Percentiles rank a stretch among this genome's conserved stretches.
Conservation (phyloP, 192 early-diverging fungal genomes). For the Backusella sp. region DNA sequence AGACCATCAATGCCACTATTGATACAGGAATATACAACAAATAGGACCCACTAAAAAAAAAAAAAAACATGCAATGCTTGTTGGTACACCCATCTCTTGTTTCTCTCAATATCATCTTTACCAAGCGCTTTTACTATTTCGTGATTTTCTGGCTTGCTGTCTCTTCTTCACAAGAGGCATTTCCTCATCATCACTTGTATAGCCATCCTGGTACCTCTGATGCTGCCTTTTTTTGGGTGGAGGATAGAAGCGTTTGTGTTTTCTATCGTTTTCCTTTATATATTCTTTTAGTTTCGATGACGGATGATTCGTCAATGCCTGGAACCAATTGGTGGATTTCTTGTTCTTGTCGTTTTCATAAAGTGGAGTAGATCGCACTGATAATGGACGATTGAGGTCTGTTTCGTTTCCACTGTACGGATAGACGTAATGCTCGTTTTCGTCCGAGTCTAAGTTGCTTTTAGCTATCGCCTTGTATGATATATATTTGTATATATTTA, state of each 20-base stretch:
- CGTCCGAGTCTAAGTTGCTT: slow-evolving; percentile 32
- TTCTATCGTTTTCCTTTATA: neutral
- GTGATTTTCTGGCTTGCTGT: neutral
- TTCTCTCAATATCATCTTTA: neutral
- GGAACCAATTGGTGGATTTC: neutral
- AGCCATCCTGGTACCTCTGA: slow-evolving; percentile 11
- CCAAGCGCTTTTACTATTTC: slow-evolving; percentile 15
- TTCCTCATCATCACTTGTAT: slow-evolving; percentile 36
- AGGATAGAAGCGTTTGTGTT: neutral
- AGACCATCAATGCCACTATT: neutral
- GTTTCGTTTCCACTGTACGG: slow-evolving; percentile 27
- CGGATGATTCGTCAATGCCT: slow-evolving; percentile 4
- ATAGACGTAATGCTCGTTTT: slow-evolving; percentile 38
- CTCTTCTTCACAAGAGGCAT: slow-evolving; percentile 12
- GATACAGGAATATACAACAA: neutral
- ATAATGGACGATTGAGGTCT: neutral
- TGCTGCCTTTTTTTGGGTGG: neutral
- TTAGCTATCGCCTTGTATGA: neutral
- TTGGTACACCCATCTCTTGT: neutral
- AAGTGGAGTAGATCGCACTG: slow-evolving; percentile 17
- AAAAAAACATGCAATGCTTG: neutral
- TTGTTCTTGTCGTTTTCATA: neutral
- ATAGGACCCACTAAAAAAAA: neutral
- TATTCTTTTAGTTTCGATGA: neutral
- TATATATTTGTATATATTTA: neutral